phyloP scores from a whole-genome alignment of 2,329 filamentous ascomycete species.

The Gaeumannomyces sp. region DNA sequence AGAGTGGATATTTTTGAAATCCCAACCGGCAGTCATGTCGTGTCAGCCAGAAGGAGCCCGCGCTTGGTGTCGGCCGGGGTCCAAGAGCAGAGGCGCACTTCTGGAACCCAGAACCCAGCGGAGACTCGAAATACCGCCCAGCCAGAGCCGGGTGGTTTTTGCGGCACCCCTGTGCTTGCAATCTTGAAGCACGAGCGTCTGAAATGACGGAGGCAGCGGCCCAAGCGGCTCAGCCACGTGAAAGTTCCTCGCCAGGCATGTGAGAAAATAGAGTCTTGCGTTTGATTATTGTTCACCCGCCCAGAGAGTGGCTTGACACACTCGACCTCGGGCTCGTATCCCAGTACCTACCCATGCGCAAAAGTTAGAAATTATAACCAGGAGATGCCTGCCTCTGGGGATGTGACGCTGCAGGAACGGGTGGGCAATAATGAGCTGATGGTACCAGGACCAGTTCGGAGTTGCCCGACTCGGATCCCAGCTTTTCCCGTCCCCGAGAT shows the following conservation, averaged over 20 bases:
- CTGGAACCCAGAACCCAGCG: neutral
- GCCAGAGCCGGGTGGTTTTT: too few relatives aligned
- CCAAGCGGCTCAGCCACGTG: neutral
- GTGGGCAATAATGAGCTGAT: neutral
- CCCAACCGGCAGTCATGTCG: too few relatives aligned
- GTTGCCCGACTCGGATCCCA: conserved; percentile 1
- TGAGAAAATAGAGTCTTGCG: neutral
- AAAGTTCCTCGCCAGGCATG: neutral
- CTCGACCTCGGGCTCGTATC: neutral
- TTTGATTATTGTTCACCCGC: neutral
- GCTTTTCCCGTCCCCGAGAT: neutral
- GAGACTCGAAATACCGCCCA: neutral
- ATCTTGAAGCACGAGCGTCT: too few relatives aligned
- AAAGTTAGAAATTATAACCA: neutral
- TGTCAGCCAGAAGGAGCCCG: too few relatives aligned
- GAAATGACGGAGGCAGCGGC: neutral
- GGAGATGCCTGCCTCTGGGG: neutral
- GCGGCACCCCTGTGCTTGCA: too few relatives aligned
- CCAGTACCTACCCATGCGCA: too few relatives aligned
- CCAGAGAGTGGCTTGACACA: too few relatives aligned
- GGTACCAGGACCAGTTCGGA: neutral
- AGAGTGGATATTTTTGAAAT: neutral
- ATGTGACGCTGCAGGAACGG: neutral
- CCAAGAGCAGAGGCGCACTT: neutral
- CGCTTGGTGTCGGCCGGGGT: neutral